Evolutionary conservation across 2,329 filamentous ascomycete species (phyloP).

Genomic region (Akanthomyces muscarius): DNA sequence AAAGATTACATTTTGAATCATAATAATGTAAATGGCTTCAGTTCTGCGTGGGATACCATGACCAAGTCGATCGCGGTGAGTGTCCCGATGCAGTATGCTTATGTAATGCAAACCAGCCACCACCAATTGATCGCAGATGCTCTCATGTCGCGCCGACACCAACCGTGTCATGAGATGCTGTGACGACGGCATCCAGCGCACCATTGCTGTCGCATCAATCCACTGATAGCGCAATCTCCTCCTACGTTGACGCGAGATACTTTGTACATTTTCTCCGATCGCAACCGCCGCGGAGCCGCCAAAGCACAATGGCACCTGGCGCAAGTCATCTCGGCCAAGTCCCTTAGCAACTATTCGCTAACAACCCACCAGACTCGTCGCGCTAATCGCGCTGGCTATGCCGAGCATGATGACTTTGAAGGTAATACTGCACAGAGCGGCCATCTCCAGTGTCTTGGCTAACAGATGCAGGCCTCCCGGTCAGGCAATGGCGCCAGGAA

Average conservation of each 20-base stretch:
- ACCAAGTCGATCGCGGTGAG: not conserved
- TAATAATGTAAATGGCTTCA: not conserved
- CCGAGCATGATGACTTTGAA: conserved; percentile 61
- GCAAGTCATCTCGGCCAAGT: not conserved
- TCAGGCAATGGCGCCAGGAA: conserved; percentile 83
- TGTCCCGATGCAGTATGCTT: not conserved
- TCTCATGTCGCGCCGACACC: conserved; percentile 13
- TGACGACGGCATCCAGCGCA: conserved; percentile 6
- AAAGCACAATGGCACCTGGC: conserved; percentile 17
- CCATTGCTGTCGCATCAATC: conserved; percentile 16
- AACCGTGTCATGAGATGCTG: conserved; percentile 17
- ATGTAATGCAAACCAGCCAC: conserved; percentile 14
- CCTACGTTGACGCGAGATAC: not conserved
- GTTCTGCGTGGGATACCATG: not conserved
- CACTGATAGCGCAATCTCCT: not conserved
- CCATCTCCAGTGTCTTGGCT: not conserved
- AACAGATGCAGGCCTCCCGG: conserved; percentile 64
- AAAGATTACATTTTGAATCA: not conserved
- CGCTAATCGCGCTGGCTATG: conserved; percentile 52
- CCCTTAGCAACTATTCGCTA: not conserved
- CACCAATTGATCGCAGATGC: not conserved
- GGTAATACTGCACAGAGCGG: conserved; percentile 33
- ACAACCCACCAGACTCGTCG: conserved; percentile 46
- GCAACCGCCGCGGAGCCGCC: conserved; percentile 6
- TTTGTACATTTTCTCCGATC: not conserved